Evolutionary conservation across 768 basidiomycete genomes (phyloP).

Genomic region (Amanita exitialis): DNA sequence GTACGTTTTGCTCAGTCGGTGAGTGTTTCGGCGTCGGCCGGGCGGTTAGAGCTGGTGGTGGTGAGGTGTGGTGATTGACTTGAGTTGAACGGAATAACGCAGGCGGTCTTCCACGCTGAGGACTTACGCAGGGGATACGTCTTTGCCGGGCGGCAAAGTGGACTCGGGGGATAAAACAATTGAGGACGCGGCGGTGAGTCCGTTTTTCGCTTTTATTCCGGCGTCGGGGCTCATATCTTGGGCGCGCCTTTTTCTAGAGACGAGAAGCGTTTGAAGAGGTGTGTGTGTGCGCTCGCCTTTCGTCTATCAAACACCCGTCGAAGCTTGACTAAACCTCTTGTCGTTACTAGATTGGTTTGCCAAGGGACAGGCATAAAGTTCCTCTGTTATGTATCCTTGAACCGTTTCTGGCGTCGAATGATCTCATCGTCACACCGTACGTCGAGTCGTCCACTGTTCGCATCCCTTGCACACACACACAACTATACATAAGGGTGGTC

Average conservation of each 20-base stretch:
- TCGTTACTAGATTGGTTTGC: constrained; percentile 64
- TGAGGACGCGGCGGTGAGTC: constrained; percentile 74
- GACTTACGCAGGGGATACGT: constrained; percentile 82
- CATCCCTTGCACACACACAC: neutral
- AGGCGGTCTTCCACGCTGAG: constrained; percentile 69
- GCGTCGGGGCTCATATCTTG: neutral
- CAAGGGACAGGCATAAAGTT: constrained; percentile 55
- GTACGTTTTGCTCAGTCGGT: constrained; percentile 81
- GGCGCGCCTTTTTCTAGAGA: constrained; percentile 32
- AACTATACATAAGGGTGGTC: constrained; percentile 50
- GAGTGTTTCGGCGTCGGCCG: constrained; percentile 14
- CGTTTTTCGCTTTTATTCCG: neutral
- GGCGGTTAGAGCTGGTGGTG: too few species aligned
- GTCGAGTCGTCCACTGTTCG: constrained; percentile 17
- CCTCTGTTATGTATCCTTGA: constrained; percentile 72
- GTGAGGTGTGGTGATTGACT: neutral
- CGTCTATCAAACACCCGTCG: neutral
- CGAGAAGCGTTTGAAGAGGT: constrained; percentile 92
- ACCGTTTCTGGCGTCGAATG: constrained; percentile 65
- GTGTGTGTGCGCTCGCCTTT: neutral
- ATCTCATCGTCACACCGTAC: constrained; percentile 78
- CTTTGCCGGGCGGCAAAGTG: constrained; percentile 77
- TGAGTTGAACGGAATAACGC: neutral
- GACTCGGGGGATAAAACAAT: constrained; percentile 57
- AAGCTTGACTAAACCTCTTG: neutral